phyloP scores from a whole-genome alignment of 2,329 filamentous ascomycete species.

The Pseudocercospora musae region DNA sequence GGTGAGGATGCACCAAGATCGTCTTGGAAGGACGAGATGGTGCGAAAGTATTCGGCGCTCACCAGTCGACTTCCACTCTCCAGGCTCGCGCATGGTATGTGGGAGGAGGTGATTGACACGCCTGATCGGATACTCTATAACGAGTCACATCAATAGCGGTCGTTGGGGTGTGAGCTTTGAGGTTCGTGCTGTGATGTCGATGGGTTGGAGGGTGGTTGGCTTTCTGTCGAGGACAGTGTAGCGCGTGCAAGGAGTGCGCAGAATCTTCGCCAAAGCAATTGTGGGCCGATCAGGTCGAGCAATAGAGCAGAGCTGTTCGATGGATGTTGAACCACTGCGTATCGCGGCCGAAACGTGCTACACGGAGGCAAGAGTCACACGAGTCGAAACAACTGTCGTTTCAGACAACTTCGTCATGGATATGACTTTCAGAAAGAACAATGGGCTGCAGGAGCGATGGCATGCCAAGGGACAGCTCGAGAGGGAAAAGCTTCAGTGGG shows the following conservation, averaged over 20 bases:
- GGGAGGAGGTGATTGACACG: constrained; percentile 64
- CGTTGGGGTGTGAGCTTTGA: constrained; percentile 47
- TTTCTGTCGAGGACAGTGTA: constrained; percentile 37
- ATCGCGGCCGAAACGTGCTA: constrained; percentile 24
- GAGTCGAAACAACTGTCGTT: constrained; percentile 31
- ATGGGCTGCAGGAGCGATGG: constrained; percentile 32
- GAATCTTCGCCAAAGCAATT: constrained; percentile 40
- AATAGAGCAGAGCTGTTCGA: constrained; percentile 3
- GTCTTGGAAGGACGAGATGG: constrained; percentile 8
- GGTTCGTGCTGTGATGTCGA: constrained; percentile 42
- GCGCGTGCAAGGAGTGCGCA: constrained; percentile 49
- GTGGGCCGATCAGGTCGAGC: constrained; percentile 1
- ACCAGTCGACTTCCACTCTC: constrained; percentile 52
- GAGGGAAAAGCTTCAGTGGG: constrained; percentile 43
- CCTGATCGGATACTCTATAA: constrained; percentile 55
- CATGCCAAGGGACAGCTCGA: constrained; percentile 26
- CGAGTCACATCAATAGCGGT: constrained; percentile 51
- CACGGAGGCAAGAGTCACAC: constrained; percentile 15
- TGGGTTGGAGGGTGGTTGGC: constrained; percentile 47
- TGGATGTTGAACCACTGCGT: constrained; percentile 19
- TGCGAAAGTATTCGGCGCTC: constrained; percentile 52
- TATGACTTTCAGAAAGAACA: constrained; percentile 17
- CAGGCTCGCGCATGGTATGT: constrained; percentile 35
- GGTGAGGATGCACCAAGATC: constrained; percentile 16
- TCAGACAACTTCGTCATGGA: constrained; percentile 11